phyloP scores from a whole-genome alignment of 1,139 yeast genomes.

The Wickerhamiella pararugosa region DNA sequence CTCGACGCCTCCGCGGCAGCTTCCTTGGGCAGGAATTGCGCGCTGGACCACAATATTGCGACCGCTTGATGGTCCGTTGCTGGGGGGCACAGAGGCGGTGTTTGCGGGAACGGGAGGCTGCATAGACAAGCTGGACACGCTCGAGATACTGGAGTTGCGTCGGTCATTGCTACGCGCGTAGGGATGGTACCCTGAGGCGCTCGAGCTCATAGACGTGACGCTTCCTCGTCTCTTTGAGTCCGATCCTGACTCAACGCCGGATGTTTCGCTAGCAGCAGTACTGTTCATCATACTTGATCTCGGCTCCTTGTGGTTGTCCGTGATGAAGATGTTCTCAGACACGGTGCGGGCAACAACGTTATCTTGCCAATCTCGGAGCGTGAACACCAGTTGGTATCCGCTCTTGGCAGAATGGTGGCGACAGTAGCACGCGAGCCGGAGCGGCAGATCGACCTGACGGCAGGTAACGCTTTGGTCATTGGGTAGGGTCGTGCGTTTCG shows the following conservation, averaged over 20 bases:
- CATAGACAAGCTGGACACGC: not conserved
- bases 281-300: no score
- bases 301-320: slow-evolving; percentile 68
- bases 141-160: not conserved
- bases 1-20: slow-evolving; percentile 89
- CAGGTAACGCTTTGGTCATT: slow-evolving; percentile 18
- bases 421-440: slow-evolving; percentile 88
- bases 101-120: not conserved
- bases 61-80: not conserved
- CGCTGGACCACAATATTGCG: slow-evolving; percentile 35
- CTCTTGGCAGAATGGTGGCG: slow-evolving; percentile 78
- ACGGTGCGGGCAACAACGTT: slow-evolving; percentile 56
- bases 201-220: not conserved
- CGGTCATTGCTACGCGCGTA: slow-evolving; percentile 2
- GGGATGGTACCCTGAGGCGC: slow-evolving; percentile 1
- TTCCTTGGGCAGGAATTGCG: slow-evolving; percentile 89
- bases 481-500: slow-evolving; percentile 14
- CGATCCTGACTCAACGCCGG: slow-evolving; percentile 1
- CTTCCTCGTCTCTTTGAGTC: not conserved
- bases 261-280: not conserved
- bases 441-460: slow-evolving; percentile 52
- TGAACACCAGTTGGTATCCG: slow-evolving; percentile 64
- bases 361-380: slow-evolving; percentile 45
- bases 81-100: not conserved
- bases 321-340: slow-evolving; percentile 67